phyloP scores from a whole-genome alignment of 1,284 basidiomycete genomes.

The Apiotrichum gracile region DNA sequence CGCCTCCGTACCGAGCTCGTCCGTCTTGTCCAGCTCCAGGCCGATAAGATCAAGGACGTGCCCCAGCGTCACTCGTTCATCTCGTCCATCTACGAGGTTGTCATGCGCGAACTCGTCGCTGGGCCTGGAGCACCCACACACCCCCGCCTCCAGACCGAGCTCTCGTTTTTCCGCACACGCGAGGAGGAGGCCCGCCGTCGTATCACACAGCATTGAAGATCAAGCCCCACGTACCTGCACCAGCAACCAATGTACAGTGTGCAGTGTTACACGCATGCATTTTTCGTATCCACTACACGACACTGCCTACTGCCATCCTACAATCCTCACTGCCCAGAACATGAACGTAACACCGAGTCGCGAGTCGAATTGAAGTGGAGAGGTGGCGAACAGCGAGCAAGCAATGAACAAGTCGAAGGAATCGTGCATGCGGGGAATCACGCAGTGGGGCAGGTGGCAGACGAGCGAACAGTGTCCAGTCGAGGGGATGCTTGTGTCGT shows the following conservation, averaged over 20 bases:
- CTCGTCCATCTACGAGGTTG: constrained; percentile 64
- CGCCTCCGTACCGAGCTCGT: constrained; percentile 79
- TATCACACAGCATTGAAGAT: constrained; percentile 14
- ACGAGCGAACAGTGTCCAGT: no score
- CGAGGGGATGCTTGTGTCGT: no score
- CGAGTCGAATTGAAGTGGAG: no score
- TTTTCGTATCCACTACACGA: neutral
- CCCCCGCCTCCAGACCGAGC: constrained; percentile 56
- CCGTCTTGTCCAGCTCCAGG: constrained; percentile 68
- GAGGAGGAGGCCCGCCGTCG: constrained; percentile 56
- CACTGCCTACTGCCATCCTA: neutral
- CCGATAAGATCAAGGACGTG: constrained; percentile 56
- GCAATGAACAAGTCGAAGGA: no score
- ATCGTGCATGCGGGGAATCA: no score
- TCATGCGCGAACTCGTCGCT: constrained; percentile 68
- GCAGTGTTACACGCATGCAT: constrained; percentile 1
- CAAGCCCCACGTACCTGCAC: no score
- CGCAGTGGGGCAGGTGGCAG: no score
- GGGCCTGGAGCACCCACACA: constrained; percentile 52
- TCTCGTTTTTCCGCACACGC: constrained; percentile 57
- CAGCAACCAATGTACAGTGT: neutral
- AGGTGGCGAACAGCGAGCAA: no score
- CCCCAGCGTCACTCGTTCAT: constrained; percentile 62
- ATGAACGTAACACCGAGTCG: no score
- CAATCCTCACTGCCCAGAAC: no score